phyloP scores from a whole-genome alignment of 2,329 filamentous ascomycete species.

The Alternaria viburni region DNA sequence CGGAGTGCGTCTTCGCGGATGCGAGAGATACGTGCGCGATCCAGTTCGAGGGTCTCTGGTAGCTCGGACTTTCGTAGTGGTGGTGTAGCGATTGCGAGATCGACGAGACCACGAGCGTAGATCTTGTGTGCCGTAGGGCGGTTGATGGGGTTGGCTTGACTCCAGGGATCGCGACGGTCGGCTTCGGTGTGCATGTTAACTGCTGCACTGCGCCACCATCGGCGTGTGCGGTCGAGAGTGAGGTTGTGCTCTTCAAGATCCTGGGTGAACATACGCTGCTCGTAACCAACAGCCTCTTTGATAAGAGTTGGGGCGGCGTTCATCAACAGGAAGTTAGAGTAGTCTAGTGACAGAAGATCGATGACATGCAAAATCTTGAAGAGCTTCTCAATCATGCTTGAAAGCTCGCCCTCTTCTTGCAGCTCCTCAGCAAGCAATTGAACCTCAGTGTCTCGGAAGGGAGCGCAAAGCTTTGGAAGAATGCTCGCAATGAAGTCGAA shows the following conservation, averaged over 20 bases:
- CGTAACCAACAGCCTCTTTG: constrained; percentile 73
- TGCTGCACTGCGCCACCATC: constrained; percentile 70
- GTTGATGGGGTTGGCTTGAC: constrained; percentile 61
- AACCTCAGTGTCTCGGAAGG: constrained; percentile 78
- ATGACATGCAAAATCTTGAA: constrained; percentile 78
- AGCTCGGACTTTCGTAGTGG: constrained; percentile 62
- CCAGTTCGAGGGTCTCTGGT: constrained; percentile 77
- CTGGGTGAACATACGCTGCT: constrained; percentile 73
- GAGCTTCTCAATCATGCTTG: constrained; percentile 75
- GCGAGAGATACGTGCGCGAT: constrained; percentile 66
- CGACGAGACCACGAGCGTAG: constrained; percentile 77
- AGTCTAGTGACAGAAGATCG: constrained; percentile 78
- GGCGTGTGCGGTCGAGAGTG: constrained; percentile 65
- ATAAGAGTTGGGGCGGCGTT: constrained; percentile 74
- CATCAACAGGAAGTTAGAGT: constrained; percentile 80
- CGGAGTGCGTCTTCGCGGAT: constrained; percentile 65
- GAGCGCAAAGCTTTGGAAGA: constrained; percentile 79
- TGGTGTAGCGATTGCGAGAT: constrained; percentile 73
- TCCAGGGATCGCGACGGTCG: constrained; percentile 71
- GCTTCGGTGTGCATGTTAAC: constrained; percentile 70
- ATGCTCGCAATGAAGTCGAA: constrained; percentile 77
- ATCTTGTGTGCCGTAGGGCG: constrained; percentile 72
- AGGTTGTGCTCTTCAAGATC: constrained; percentile 65
- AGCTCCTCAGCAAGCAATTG: constrained; percentile 70
- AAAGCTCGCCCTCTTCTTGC: constrained; percentile 52